A percentile compares a stretch with the other conserved stretches of the same genome.
Conservation (phyloP, 139 green algal genomes). For the Chlamydomonas applanata region DNA sequence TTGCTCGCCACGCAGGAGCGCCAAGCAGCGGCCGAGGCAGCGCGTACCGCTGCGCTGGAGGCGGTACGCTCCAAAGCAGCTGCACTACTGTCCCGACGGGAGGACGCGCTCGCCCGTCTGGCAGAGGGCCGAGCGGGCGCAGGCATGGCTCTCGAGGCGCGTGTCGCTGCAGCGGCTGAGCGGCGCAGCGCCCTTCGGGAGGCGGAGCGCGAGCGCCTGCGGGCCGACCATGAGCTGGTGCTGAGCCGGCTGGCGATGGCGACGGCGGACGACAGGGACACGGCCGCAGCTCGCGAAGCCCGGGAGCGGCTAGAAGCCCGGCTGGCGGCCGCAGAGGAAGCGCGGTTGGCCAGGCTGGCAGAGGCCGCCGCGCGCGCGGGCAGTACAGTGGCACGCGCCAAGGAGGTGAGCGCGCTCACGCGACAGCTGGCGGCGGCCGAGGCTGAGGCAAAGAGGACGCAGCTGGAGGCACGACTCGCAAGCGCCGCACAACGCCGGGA, state of each 20-base stretch:
- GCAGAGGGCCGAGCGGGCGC: neutral
- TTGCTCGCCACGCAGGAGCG: slow-evolving; percentile 11
- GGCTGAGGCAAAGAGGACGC: neutral
- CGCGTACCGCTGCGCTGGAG: neutral
- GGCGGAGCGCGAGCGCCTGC: slow-evolving; percentile 40
- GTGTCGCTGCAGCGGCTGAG: slow-evolving; percentile 26
- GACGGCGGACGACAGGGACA: neutral
- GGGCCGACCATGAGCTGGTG: slow-evolving; percentile 41
- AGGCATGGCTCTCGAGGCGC: slow-evolving; percentile 9
- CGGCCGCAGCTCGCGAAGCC: neutral
- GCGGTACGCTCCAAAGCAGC: slow-evolving; percentile 1
- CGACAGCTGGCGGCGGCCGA: neutral
- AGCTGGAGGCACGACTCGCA: neutral
- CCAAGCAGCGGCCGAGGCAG: slow-evolving; percentile 13
- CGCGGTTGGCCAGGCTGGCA: slow-evolving; percentile 10
- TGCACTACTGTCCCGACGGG: neutral
- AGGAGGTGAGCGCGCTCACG: slow-evolving; percentile 3
- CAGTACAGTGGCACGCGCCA: slow-evolving; percentile 12
- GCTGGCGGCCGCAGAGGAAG: slow-evolving; percentile 10
- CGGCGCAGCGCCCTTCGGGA: slow-evolving; percentile 36
- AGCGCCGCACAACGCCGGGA: neutral
- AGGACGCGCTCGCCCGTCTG: neutral
- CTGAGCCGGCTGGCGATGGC: slow-evolving; percentile 7
- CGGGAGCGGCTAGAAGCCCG: slow-evolving; percentile 13
- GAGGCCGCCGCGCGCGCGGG: slow-evolving; percentile 8